phyloP scores from a whole-genome alignment of 2,329 filamentous ascomycete genomes.

The Penicillium glabrum region DNA sequence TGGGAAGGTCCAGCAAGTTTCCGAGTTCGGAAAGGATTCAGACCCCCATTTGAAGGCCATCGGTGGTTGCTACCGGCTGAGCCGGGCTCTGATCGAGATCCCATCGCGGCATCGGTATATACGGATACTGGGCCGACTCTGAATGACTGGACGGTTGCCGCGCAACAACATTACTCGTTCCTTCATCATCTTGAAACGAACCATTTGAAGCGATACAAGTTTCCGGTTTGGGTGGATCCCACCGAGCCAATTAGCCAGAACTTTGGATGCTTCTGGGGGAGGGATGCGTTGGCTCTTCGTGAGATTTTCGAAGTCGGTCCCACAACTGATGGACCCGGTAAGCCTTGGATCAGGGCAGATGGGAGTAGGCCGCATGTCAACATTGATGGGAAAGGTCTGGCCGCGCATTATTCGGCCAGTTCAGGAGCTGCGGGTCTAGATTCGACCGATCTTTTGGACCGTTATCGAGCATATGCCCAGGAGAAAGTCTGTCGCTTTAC shows the following conservation, averaged over 20 bases:
- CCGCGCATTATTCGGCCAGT: conserved; percentile 54
- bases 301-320: conserved; percentile 42
- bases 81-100: conserved; percentile 41
- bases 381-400: conserved; percentile 56
- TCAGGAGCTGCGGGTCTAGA: conserved; percentile 44
- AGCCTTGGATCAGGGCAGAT: conserved; percentile 38
- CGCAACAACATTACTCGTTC: conserved; percentile 46
- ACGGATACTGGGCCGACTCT: conserved; percentile 45
- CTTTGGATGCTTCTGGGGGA: conserved; percentile 56
- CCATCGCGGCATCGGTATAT: conserved; percentile 52
- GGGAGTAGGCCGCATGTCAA: conserved; percentile 34
- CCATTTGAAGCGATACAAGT: conserved; percentile 50
- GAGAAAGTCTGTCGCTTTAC: conserved; percentile 49
- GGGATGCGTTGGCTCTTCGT: conserved; percentile 50
- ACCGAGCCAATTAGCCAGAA: conserved; percentile 55
- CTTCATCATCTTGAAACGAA: conserved; percentile 53
- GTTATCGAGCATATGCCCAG: conserved; percentile 55
- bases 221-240: conserved; percentile 48
- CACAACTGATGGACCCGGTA: conserved; percentile 36
- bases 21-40: conserved; percentile 26
- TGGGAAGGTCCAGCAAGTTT: conserved; percentile 36
- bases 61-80: conserved; percentile 51
- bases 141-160: conserved; percentile 52
- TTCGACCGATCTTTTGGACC: conserved; percentile 55
- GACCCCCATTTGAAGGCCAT: conserved; percentile 40